Percentiles rank a stretch among this genome's conserved stretches.
phyloP scores from a whole-genome alignment of 305 asterid species.

The Solanum hybrid region DNA sequence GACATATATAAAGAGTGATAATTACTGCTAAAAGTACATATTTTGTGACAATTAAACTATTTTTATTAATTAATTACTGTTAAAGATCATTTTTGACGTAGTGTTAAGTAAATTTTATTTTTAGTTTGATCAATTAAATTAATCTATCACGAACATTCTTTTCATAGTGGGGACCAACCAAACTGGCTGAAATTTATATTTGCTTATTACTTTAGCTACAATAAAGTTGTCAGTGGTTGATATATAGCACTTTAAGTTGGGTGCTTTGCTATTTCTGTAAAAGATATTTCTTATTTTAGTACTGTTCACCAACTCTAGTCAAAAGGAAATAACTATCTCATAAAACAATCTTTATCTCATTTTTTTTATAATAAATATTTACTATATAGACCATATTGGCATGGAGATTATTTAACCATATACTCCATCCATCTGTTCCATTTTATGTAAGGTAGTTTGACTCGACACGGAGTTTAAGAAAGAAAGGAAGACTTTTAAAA shows the following conservation, averaged over 20 bases:
- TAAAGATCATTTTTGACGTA: too few relatives aligned
- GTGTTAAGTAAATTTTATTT: background rate
- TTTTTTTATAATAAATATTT: background rate
- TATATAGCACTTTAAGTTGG: background rate
- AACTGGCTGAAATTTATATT: background rate
- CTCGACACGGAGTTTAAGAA: too few relatives aligned
- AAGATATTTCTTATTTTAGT: background rate
- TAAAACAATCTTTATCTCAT: background rate
- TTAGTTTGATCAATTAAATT: background rate
- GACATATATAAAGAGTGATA: too few relatives aligned
- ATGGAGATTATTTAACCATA: background rate
- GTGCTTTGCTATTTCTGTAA: background rate
- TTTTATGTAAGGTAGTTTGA: too few relatives aligned
- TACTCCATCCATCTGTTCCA: too few relatives aligned
- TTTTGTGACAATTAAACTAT: too few relatives aligned
- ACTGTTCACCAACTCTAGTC: background rate
- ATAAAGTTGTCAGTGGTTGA: background rate
- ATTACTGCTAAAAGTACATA: too few relatives aligned
- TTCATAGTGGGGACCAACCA: constrained; percentile 2
- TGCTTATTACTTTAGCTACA: background rate
- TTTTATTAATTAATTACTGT: too few relatives aligned
- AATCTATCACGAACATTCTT: background rate
- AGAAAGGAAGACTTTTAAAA: too few relatives aligned
- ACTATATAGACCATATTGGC: background rate
- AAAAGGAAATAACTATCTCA: background rate